phyloP scores from a whole-genome alignment of 192 early-diverging fungal genomes.

The Martensiomyces pterosporus region DNA sequence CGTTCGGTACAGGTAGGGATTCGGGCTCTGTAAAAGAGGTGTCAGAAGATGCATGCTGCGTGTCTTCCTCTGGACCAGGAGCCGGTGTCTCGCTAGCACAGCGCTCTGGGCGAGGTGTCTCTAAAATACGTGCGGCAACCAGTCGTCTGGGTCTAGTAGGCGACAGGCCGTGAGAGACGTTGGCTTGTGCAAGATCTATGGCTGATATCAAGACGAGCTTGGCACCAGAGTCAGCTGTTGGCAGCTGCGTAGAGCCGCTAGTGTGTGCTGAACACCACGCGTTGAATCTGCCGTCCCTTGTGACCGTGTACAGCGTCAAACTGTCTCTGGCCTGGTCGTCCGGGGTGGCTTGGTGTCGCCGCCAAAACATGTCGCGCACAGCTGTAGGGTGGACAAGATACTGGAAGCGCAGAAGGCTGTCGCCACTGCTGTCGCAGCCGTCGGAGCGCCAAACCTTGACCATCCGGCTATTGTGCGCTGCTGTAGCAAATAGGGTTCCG shows the following conservation, averaged over 20 bases:
- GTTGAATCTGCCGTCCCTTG: constrained; percentile 8
- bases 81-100: neutral
- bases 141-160: neutral
- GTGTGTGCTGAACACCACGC: constrained; percentile 16
- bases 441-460: constrained; percentile 38
- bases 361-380: constrained; percentile 32
- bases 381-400: constrained; percentile 31
- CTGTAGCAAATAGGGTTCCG: constrained; percentile 22
- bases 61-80: too few relatives aligned
- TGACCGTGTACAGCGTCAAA: constrained; percentile 19
- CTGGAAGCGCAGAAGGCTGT: constrained; percentile 44
- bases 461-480: constrained; percentile 11
- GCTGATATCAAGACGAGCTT: constrained; percentile 14
- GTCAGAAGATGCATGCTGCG: too few relatives aligned
- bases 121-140: neutral
- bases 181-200: constrained; percentile 6
- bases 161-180: too few relatives aligned
- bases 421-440: neutral
- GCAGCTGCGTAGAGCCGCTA: neutral
- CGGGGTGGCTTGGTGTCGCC: constrained; percentile 4
- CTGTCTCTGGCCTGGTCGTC: neutral
- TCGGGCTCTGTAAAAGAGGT: too few relatives aligned
- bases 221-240: constrained; percentile 1
- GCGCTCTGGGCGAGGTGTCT: neutral
- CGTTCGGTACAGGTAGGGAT: neutral